Percentiles rank a stretch among this genome's conserved stretches.
These are phyloP conservation scores for Nicotiana noctiflora DNA, from an alignment of 257 asterid genomes.

Conservation along the genomic window DNA sequence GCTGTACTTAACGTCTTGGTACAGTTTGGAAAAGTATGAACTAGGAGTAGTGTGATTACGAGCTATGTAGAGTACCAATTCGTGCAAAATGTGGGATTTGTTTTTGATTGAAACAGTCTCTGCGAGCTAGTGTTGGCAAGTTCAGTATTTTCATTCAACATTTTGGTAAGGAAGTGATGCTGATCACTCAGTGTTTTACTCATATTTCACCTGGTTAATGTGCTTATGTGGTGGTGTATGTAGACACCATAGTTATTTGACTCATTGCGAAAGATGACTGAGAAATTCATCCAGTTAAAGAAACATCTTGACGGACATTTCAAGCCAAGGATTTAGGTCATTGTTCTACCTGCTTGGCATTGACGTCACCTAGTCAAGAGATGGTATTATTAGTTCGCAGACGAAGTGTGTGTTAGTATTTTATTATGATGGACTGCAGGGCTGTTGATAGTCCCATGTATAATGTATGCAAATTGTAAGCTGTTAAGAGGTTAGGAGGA, in stretches of 20 bases:
- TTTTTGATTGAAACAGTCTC: not conserved
- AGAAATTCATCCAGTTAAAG: not conserved
- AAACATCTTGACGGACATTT: not conserved
- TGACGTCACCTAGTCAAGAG: not conserved
- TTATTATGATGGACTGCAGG: not conserved
- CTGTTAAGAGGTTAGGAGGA: not conserved
- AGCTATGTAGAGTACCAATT: not conserved
- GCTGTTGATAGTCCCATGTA: not conserved
- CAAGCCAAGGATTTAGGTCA: not conserved
- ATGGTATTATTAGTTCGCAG: not conserved
- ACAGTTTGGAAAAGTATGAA: not conserved
- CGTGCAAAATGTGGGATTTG: not conserved
- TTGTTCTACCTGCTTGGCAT: not conserved
- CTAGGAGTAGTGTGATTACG: not conserved
- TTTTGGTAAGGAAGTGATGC: not conserved
- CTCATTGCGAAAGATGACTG: not conserved
- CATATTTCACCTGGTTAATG: not conserved
- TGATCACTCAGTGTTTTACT: not conserved
- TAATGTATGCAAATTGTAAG: not conserved
- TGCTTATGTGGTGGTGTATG: not conserved
- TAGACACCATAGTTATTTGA: not conserved
- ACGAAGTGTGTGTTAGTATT: not conserved
- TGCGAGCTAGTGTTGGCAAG: not conserved
- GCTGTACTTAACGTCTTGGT: not conserved
- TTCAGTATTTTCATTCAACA: not conserved